Conservation (phyloP, 75 land plant genomes). For the Ceratopteris richardii region DNA sequence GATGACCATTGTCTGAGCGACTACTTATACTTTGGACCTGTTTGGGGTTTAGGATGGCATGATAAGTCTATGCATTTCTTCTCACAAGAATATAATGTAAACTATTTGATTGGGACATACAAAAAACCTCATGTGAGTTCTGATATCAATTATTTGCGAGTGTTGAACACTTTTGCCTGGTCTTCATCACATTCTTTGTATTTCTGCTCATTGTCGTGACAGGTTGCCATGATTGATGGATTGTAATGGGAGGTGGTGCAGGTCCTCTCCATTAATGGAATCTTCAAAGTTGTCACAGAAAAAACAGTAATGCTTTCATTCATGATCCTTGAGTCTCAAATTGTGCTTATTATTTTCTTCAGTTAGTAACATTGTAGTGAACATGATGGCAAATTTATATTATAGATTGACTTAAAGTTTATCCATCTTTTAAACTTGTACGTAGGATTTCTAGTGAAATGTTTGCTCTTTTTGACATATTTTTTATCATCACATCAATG, state of each 20-base stretch:
- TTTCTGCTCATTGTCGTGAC: constrained; percentile 9
- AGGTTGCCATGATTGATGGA: constrained; percentile 92
- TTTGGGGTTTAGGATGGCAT: constrained; percentile 46
- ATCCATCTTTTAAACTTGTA: no score
- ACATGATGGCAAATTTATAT: no score
- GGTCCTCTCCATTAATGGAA: constrained; percentile 84
- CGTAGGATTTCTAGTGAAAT: no score
- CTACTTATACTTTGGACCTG: neutral
- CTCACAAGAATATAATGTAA: constrained; percentile 58
- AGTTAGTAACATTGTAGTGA: no score
- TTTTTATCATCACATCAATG: no score
- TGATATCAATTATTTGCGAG: no score
- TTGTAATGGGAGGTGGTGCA: constrained; percentile 95
- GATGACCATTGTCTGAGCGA: no score
- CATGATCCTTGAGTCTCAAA: no score
- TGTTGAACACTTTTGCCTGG: neutral
- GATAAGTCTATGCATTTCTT: constrained; percentile 73
- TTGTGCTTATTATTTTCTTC: neutral
- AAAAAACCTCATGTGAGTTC: constrained; percentile 85
- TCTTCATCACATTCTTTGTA: neutral
- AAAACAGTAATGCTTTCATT: constrained; percentile 81
- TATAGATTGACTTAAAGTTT: no score
- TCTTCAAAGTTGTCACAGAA: constrained; percentile 81
- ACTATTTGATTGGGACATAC: constrained; percentile 78
- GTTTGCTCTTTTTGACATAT: no score